Evolutionary conservation across 495 filamentous ascomycete genomes (phyloP).

Genomic region (Pseudomonodictys pantanalensis): DNA sequence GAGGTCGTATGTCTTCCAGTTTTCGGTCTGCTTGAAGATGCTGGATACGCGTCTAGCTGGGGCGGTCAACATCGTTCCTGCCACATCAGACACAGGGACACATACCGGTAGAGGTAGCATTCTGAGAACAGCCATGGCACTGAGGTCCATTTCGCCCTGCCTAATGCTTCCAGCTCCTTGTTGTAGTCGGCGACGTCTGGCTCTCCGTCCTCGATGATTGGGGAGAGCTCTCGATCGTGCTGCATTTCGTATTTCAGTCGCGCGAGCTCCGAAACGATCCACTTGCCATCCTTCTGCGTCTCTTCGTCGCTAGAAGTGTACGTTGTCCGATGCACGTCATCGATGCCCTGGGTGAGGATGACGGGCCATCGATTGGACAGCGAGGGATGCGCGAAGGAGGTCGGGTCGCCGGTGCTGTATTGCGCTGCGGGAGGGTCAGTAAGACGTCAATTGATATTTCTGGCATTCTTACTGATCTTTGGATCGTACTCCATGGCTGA

Average conservation of each 20-base stretch:
- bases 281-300: constrained; percentile 76
- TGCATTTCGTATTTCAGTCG: constrained; percentile 93
- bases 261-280: constrained; percentile 74
- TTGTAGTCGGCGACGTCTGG: constrained; percentile 83
- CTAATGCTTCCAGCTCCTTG: constrained; percentile 71
- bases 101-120: constrained; percentile 87
- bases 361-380: constrained; percentile 87
- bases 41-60: constrained; percentile 67
- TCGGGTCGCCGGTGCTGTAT: constrained; percentile 73
- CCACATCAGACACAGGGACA: not conserved
- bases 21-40: constrained; percentile 68
- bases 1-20: constrained; percentile 92
- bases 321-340: constrained; percentile 81
- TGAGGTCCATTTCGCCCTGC: constrained; percentile 74
- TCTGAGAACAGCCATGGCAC: constrained; percentile 86
- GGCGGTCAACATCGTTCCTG: constrained; percentile 13
- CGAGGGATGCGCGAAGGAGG: constrained; percentile 81
- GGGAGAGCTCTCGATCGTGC: constrained; percentile 79
- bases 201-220: constrained; percentile 75
- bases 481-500: constrained; percentile 48
- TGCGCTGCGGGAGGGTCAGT: constrained; percentile 52
- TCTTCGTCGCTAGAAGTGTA: constrained; percentile 57
- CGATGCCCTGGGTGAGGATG: constrained; percentile 90
- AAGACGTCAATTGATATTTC: not conserved
- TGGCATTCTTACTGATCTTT: constrained; percentile 40